A percentile compares a stretch with the other conserved stretches of the same genome.
phyloP scores from a whole-genome alignment of 495 filamentous ascomycete species.

The Xylaria nigripes region DNA sequence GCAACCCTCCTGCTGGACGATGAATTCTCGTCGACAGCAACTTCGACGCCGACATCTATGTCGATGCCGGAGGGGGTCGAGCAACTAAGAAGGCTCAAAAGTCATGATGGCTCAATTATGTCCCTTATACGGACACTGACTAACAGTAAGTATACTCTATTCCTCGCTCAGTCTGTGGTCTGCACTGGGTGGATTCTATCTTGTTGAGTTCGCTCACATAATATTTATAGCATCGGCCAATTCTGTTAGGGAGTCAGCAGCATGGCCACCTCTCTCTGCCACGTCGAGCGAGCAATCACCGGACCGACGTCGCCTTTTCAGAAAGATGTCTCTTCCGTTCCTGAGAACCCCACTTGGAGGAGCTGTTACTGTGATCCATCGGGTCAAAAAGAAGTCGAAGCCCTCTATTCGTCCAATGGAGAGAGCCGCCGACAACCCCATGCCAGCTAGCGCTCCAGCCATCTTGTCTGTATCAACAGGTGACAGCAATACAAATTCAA shows the following conservation, averaged over 20 bases:
- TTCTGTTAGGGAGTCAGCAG: conserved; percentile 20
- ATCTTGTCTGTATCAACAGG: conserved; percentile 10
- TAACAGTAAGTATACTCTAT: conserved; percentile 31
- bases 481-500: conserved; percentile 25
- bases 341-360: conserved; percentile 35
- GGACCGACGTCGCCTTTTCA: conserved; percentile 23
- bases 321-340: conserved; percentile 37
- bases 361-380: conserved; percentile 37
- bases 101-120: conserved; percentile 32
- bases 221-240: conserved; percentile 11
- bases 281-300: conserved; percentile 11
- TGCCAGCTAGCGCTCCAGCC: conserved; percentile 16
- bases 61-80: conserved; percentile 22
- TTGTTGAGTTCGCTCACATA: not conserved
- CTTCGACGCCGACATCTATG: conserved; percentile 19
- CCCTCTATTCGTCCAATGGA: conserved; percentile 23
- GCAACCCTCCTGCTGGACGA: conserved; percentile 15
- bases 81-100: conserved; percentile 29
- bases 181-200: not conserved
- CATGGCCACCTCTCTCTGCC: conserved; percentile 20
- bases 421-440: conserved; percentile 9
- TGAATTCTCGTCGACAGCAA: conserved; percentile 16
- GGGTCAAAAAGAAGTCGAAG: conserved; percentile 30
- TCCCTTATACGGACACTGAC: conserved; percentile 40
- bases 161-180: not conserved